Evolutionary conservation across 441 rosid species (phyloP).

Genomic region (Euphorbia corollata): DNA sequence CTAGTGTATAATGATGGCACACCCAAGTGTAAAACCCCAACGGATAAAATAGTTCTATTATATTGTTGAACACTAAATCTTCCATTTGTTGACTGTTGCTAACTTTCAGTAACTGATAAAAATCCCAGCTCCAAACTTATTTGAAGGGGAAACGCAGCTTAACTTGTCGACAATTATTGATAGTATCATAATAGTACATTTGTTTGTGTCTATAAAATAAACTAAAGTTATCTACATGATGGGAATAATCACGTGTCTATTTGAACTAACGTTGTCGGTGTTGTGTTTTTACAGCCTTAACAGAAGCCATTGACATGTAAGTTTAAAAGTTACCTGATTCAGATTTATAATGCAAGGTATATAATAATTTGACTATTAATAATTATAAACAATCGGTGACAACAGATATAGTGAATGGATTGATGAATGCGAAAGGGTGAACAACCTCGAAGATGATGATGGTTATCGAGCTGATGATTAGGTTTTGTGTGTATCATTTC

Average conservation of each 20-base stretch:
- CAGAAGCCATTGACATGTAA: conserved; percentile 88
- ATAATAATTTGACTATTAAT: background rate
- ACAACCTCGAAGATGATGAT: conserved; percentile 58
- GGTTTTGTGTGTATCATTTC: background rate
- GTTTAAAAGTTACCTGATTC: conserved; percentile 18
- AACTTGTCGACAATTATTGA: background rate
- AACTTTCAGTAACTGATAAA: background rate
- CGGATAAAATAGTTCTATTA: background rate
- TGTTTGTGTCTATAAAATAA: background rate
- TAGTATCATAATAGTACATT: background rate
- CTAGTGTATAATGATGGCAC: background rate
- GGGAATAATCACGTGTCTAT: no score
- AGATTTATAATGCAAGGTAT: background rate
- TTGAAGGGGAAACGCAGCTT: background rate
- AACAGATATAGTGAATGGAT: conserved; percentile 66
- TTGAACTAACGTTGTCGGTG: background rate
- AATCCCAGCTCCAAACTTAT: background rate
- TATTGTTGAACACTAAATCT: background rate
- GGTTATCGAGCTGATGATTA: conserved; percentile 26
- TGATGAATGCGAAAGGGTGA: conserved; percentile 83
- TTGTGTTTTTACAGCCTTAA: conserved; percentile 55
- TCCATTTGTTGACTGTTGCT: background rate
- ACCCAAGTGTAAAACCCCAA: background rate
- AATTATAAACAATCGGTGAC: background rate
- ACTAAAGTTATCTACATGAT: no score